phyloP scores from a whole-genome alignment of 495 filamentous ascomycete species.

The Trichoderma gamsii region DNA sequence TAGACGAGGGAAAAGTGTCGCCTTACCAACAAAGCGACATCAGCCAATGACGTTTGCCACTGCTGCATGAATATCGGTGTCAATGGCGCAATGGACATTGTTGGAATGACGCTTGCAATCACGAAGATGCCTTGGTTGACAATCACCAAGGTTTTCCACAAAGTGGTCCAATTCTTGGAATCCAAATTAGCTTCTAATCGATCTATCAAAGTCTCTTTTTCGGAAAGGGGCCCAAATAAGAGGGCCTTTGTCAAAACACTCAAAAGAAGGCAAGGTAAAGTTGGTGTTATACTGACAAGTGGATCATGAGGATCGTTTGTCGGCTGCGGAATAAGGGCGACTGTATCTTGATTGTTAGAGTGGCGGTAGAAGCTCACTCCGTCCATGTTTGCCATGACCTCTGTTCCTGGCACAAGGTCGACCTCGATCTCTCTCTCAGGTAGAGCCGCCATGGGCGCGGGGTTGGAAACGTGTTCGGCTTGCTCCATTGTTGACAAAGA shows the following conservation, averaged over 20 bases:
- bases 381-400: neutral
- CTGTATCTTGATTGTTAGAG: conserved; percentile 5
- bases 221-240: neutral
- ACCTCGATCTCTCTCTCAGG: neutral
- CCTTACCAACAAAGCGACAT: conserved; percentile 42
- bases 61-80: conserved; percentile 49
- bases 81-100: conserved; percentile 56
- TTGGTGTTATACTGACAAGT: conserved; percentile 21
- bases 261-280: neutral
- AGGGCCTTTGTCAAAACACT: neutral
- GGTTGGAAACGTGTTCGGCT: neutral
- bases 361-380: neutral
- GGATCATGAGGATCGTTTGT: conserved; percentile 51
- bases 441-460: neutral
- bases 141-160: conserved; percentile 42
- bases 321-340: conserved; percentile 48
- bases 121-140: conserved; percentile 42
- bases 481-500: neutral
- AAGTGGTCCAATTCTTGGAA: conserved; percentile 25
- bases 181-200: neutral
- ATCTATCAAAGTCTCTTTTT: neutral
- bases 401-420: neutral
- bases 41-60: conserved; percentile 47
- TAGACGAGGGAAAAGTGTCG: neutral
- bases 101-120: conserved; percentile 53